These are phyloP conservation scores for Tetrahymena elliotti DNA, from an alignment of 73 alveolate genomes.

Conservation along the genomic window DNA sequence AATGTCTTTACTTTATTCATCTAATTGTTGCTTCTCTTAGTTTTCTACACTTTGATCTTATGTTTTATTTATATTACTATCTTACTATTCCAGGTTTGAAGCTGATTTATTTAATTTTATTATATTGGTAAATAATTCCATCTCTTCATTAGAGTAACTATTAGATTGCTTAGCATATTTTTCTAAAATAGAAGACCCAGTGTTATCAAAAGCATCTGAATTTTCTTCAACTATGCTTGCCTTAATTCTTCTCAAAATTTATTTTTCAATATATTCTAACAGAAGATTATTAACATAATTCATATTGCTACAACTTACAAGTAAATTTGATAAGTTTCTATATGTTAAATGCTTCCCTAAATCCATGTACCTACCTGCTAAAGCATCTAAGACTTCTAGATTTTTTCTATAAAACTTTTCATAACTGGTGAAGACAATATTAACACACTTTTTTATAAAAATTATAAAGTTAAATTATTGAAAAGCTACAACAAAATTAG, in stretches of 20 bases:
- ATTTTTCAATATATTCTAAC: neutral
- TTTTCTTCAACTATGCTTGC: neutral
- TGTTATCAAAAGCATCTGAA: neutral
- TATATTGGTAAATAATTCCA: neutral
- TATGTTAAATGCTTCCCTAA: neutral
- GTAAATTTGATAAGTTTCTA: neutral
- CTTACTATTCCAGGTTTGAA: neutral
- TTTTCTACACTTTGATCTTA: neutral
- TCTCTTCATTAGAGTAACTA: neutral
- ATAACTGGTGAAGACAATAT: neutral
- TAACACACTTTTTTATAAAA: neutral
- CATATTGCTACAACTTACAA: neutral
- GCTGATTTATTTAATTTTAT: neutral
- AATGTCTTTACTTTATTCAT: neutral
- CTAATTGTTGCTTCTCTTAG: neutral
- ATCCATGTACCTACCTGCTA: neutral
- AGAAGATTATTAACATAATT: neutral
- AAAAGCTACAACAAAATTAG: neutral
- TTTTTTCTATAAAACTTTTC: neutral
- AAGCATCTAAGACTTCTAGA: neutral
- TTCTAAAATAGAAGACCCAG: neutral
- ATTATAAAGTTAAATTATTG: neutral
- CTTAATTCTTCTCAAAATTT: neutral
- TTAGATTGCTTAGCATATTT: neutral
- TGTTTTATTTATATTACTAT: neutral